Evolutionary conservation across 176 grass and related monocot species (phyloP), one percentile per base, ranked within the genome.

Genomic region (Sorghum bicolor): DNA sequence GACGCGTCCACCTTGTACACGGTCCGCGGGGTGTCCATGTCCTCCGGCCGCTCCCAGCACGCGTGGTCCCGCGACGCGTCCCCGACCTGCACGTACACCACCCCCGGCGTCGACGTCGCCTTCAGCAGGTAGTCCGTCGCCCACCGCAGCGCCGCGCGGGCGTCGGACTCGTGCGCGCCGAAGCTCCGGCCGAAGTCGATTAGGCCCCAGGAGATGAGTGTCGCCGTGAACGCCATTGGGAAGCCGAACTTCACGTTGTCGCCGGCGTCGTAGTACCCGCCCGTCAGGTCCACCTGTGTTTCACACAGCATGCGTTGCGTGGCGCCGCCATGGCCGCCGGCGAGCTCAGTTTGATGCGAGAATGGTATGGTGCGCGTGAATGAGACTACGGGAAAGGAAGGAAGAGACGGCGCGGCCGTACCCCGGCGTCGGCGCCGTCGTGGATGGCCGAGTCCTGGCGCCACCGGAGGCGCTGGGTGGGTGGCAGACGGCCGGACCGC

Each of bases 181-280:
- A 91, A 92, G 82, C 5, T 89, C 33, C 70, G 83, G 0, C 90
- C 92, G 72, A 97, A 94, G 88, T 97, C 94, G 80, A 97, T 94
- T 1, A 97, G 89, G 9, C 90, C 87, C 94, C 94, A 97, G 25
- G 94, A 89, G 88, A 97, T 94, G 53, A 97, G 89, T 13, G 94
- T 97, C 26, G 92, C 68, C 2, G 94, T 97, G 90, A 97, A 97
- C 32, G 94, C 94, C 94, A 97, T 97, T 8, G 94, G 94, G 85
- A 97, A 97, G 0, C 94, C 94, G 83, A 97, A 97, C 94, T 94
- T 97, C 15, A 97, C 88, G 88, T 97, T 97, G 90, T 97, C 94
- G 10, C 94, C 94, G 3, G 94, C 94, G 72, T 97, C 94, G 82
- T 97, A 97, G 86, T 97, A 97, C 10, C 94, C 94, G n/a, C 94